phyloP scores from a whole-genome alignment of 306 rosid genomes.

The Datisca glomerata region DNA sequence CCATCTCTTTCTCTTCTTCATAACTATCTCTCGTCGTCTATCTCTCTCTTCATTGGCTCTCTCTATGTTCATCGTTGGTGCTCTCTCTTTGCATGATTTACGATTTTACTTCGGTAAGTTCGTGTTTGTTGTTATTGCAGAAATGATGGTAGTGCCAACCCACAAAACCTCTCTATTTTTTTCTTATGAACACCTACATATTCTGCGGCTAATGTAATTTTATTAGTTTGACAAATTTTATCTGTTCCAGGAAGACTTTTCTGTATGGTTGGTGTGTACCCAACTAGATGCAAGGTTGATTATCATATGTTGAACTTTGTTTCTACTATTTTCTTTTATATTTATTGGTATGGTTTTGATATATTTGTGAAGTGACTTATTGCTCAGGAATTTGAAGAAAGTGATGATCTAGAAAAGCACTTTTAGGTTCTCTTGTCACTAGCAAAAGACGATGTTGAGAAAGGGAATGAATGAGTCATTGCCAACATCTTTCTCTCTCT shows the following conservation, averaged over 20 bases:
- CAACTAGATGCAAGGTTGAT: conserved; percentile 77
- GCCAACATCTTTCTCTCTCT: too few relatives aligned
- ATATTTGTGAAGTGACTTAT: conserved; percentile 46
- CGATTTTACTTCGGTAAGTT: too few relatives aligned
- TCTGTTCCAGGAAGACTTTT: conserved; percentile 63
- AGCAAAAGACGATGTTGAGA: conserved; percentile 79
- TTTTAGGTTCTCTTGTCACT: conserved; percentile 72
- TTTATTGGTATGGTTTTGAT: conserved; percentile 4
- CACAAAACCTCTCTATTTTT: conserved; percentile 1
- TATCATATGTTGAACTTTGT: too few relatives aligned
- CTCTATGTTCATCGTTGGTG: too few relatives aligned
- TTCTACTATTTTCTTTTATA: neutral
- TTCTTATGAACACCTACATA: conserved; percentile 5
- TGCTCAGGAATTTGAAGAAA: too few relatives aligned
- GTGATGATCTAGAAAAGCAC: conserved; percentile 75
- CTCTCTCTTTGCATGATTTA: too few relatives aligned
- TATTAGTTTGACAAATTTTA: too few relatives aligned
- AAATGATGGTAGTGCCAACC: conserved; percentile 49
- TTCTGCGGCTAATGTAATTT: conserved; percentile 8
- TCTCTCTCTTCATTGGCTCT: too few relatives aligned
- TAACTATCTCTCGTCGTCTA: too few relatives aligned
- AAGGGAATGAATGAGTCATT: conserved; percentile 58
- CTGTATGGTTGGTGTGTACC: conserved; percentile 94
- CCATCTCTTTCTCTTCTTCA: too few relatives aligned
- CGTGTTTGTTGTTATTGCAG: conserved; percentile 74